phyloP scores from a whole-genome alignment of 352 stramenopile species.

The Pythium plurisporium region DNA sequence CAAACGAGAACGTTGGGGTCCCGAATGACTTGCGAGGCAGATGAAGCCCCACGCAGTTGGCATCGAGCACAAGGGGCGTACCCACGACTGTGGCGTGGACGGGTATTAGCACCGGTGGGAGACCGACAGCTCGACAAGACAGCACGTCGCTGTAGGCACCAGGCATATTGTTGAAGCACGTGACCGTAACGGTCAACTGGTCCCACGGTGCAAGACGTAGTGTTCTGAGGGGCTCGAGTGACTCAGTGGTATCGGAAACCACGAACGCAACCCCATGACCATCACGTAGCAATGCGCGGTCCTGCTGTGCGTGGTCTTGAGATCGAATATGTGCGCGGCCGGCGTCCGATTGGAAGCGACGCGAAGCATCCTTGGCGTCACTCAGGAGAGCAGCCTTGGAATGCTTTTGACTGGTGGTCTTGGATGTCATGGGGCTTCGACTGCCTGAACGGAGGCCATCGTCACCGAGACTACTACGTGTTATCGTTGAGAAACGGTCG shows the following conservation, averaged over 20 bases:
- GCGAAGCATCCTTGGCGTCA: slow-evolving; percentile 34
- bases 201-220: slow-evolving; percentile 56
- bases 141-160: slow-evolving; percentile 63
- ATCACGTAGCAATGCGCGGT: slow-evolving; percentile 38
- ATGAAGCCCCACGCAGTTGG: slow-evolving; percentile 60
- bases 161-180: slow-evolving; percentile 79
- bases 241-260: background rate
- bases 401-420: background rate
- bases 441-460: background rate
- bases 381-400: slow-evolving; percentile 28
- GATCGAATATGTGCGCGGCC: slow-evolving; percentile 41
- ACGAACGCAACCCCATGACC: slow-evolving; percentile 59
- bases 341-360: slow-evolving; percentile 53
- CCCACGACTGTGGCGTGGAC: slow-evolving; percentile 49
- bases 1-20: slow-evolving; percentile 45
- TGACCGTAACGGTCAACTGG: slow-evolving; percentile 42
- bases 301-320: slow-evolving; percentile 37
- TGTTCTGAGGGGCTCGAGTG: background rate
- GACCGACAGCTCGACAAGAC: slow-evolving; percentile 40
- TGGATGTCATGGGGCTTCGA: background rate
- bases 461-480: background rate
- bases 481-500: background rate
- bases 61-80: slow-evolving; percentile 48
- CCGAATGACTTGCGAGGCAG: slow-evolving; percentile 7
- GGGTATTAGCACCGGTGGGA: slow-evolving; percentile 61